phyloP scores from a whole-genome alignment of 805 yeast genomes.

The Lachancea cidri region DNA sequence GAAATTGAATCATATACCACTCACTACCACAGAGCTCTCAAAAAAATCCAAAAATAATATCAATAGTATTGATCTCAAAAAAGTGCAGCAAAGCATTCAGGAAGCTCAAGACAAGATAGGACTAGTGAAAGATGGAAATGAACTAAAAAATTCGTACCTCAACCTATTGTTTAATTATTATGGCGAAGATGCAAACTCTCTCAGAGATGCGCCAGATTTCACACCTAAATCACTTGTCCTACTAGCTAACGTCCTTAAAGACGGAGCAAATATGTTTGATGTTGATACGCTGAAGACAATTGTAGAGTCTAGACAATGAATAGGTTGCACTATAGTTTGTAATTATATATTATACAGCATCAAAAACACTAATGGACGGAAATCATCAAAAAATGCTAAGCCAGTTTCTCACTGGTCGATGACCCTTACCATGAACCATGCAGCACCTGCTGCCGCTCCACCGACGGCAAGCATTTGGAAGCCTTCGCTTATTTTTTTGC shows the following conservation, averaged over 20 bases:
- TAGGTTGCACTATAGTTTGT: constrained; percentile 3
- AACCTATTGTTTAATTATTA: constrained; percentile 52
- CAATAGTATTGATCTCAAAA: constrained; percentile 27
- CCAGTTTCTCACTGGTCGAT: constrained; percentile 39
- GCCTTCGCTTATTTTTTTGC: constrained; percentile 69
- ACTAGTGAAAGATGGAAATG: constrained; percentile 10
- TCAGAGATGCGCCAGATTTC: constrained; percentile 63
- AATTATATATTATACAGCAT: constrained; percentile 10
- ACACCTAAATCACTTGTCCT: constrained; percentile 49
- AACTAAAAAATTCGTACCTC: constrained; percentile 47
- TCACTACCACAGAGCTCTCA: constrained; percentile 36
- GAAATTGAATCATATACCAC: constrained; percentile 20
- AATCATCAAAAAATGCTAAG: neutral
- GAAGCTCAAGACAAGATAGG: constrained; percentile 20
- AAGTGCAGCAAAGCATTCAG: constrained; percentile 27
- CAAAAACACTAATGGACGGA: constrained; percentile 1
- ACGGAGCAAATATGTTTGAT: constrained; percentile 56
- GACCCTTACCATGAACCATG: constrained; percentile 83
- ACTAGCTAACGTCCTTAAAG: constrained; percentile 53
- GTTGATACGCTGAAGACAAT: constrained; percentile 41
- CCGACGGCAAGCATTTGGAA: constrained; percentile 91
- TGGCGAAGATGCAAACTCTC: constrained; percentile 54
- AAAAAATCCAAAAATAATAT: constrained; percentile 19
- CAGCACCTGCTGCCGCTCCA: constrained; percentile 96
- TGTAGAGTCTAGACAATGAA: constrained; percentile 20